Evolutionary conservation across 257 asterid species (phyloP).

Genomic region (Ophiorrhiza pumila): DNA sequence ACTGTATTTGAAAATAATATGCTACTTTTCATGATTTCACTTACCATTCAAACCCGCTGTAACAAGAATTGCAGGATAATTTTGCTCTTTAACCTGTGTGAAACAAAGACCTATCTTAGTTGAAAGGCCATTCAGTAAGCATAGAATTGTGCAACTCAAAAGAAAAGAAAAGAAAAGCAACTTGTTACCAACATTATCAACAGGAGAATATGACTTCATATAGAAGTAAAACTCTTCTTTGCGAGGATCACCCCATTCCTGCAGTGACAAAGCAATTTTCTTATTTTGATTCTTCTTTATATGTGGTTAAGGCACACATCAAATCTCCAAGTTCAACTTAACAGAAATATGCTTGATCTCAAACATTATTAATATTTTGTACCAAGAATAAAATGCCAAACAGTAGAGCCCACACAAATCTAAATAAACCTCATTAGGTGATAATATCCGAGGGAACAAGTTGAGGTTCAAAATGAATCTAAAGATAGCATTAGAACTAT

Average conservation of each 20-base stretch:
- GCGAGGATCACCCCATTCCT: slow-evolving; percentile 99
- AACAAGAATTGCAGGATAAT: slow-evolving; percentile 80
- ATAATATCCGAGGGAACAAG: neutral
- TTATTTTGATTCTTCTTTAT: neutral
- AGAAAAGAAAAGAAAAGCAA: slow-evolving; percentile 5
- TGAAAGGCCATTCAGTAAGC: slow-evolving; percentile 2
- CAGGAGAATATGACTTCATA: slow-evolving; percentile 95
- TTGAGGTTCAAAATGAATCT: neutral
- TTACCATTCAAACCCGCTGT: slow-evolving; percentile 92
- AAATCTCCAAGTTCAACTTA: neutral
- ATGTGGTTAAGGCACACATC: neutral
- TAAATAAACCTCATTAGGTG: neutral
- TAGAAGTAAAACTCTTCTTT: slow-evolving; percentile 80
- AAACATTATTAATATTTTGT: neutral
- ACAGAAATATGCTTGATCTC: neutral
- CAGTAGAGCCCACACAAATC: neutral
- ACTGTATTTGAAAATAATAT: slow-evolving; percentile 5
- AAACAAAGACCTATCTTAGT: slow-evolving; percentile 17
- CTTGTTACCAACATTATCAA: slow-evolving; percentile 67
- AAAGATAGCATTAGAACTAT: neutral
- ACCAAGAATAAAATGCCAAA: neutral
- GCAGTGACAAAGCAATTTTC: slow-evolving; percentile 30
- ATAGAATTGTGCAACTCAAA: neutral
- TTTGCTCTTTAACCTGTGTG: slow-evolving; percentile 62
- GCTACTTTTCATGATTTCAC: slow-evolving; percentile 24